Evolutionary conservation across 116 monocot species (phyloP), one percentile per base, ranked within the genome.

Genomic region (Thalassia testudinum): DNA sequence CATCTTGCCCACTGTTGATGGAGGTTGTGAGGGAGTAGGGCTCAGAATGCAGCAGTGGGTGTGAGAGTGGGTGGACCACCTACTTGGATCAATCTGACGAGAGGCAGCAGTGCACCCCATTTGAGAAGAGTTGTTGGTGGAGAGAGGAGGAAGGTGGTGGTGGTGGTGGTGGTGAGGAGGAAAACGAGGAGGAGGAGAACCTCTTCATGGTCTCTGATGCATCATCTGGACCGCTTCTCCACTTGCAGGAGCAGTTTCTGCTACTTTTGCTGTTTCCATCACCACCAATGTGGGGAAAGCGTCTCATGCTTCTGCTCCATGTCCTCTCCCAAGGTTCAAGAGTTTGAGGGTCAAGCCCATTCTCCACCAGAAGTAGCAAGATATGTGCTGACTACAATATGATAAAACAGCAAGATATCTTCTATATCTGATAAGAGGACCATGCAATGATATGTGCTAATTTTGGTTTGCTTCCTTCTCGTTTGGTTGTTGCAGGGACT

Each of bases 151-250:
- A 40, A 40, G 40, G 11, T 8, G 40, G 40, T 8, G 40, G 40
- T 40, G 69, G 52, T n/a, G 62, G 54, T 2, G 47, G 69, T 7
- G n/a, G n/a, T n/a, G n/a, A n/a, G n/a, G n/a, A n/a, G n/a, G 70
- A 65, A 53, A 70, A 70, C n/a, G 75, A 78, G 1, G 76, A 73
- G 21, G 82, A 81, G 43, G 95, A 88, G 38, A 81, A 78, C 54
- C 68, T 77, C 1, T 88, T 87, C 1, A 88, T 88, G 88, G 72
- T 88, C 62, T 87, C 88, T 37, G 95, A 87, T 71, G 88, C 95
- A 47, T 93, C 93, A 0, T 86, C 87, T 37, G 83, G 83, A 5
- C 93, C 93, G 19, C 93, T 75, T 25, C 78, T 79, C 24, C 47
- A 62, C 1, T 69, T 66, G 11, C 52, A 47, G 71, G 12, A 42